Percentiles rank a stretch among this genome's conserved stretches.
These are phyloP conservation scores for Podaxis mareebaensis DNA, from an alignment of 768 basidiomycete species.

Conservation along the genomic window DNA sequence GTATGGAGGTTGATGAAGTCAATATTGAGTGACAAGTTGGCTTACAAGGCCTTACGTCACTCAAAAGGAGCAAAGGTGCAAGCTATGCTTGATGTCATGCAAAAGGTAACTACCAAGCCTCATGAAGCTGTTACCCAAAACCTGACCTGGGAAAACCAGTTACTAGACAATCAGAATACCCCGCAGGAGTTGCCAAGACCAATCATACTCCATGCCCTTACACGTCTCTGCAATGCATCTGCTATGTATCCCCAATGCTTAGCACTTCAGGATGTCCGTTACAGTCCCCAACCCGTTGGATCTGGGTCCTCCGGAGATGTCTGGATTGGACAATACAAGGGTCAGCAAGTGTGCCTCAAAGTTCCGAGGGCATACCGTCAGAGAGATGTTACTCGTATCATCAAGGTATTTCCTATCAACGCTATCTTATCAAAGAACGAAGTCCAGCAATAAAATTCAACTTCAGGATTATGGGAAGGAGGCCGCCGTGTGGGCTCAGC, in stretches of 20 bases:
- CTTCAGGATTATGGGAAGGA: conserved; percentile 11
- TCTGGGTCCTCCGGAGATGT: conserved; percentile 12
- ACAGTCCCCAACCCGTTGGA: neutral
- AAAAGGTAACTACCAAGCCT: neutral
- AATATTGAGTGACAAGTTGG: neutral
- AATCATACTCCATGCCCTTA: neutral
- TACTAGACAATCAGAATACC: neutral
- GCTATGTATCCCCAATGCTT: conserved; percentile 9
- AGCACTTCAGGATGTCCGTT: neutral
- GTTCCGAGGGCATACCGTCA: conserved; percentile 20
- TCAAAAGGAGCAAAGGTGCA: neutral
- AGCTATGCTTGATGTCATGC: neutral
- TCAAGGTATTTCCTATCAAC: conserved; percentile 20
- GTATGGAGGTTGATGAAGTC: neutral
- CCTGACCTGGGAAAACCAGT: neutral
- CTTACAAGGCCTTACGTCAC: neutral
- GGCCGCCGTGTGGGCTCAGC: conserved; percentile 17
- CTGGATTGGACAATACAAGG: neutral
- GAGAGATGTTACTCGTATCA: conserved; percentile 18
- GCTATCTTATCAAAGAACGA: neutral
- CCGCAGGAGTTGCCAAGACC: neutral
- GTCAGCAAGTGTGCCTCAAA: conserved; percentile 14
- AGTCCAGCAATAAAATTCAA: neutral
- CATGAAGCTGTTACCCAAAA: neutral
- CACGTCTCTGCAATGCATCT: neutral